A percentile compares a stretch with the other conserved stretches of the same genome.
Evolutionary conservation across 2,329 filamentous ascomycete genomes (phyloP).

Genomic region (Fusarium udum): DNA sequence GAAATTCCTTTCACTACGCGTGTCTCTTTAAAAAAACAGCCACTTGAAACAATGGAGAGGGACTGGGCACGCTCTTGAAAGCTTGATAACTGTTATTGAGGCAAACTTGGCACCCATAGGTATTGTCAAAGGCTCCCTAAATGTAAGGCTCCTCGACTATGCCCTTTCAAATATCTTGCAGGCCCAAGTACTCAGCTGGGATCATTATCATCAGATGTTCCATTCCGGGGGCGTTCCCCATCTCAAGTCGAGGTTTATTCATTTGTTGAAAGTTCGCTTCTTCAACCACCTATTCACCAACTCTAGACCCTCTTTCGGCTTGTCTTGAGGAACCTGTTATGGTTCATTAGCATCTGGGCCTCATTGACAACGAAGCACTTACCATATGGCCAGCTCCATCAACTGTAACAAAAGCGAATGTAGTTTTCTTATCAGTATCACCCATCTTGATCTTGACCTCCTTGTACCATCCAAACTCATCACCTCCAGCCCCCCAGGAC

Average conservation of each 20-base stretch:
- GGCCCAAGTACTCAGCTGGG: rapidly evolving
- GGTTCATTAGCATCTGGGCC: rapidly evolving
- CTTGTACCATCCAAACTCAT: slow-evolving; percentile 26
- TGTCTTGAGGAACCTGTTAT: slow-evolving; percentile 2
- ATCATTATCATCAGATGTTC: no score
- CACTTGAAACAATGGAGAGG: rapidly evolving
- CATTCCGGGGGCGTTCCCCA: rapidly evolving
- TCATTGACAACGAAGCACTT: rapidly evolving
- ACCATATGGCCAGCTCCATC: slow-evolving; percentile 34
- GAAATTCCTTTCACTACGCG: rapidly evolving
- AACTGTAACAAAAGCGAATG: slow-evolving; percentile 23
- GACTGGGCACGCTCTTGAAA: not conserved
- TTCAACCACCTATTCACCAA: slow-evolving; percentile 14
- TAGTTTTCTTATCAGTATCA: not conserved
- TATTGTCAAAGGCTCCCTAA: not conserved
- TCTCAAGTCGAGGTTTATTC: rapidly evolving
- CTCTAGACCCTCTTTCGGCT: slow-evolving; percentile 8
- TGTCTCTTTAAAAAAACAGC: no score
- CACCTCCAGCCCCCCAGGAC: slow-evolving; percentile 9
- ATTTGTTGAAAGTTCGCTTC: slow-evolving; percentile 1
- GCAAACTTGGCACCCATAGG: not conserved
- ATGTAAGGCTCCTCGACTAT: rapidly evolving
- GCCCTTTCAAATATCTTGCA: rapidly evolving
- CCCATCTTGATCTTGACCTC: slow-evolving; percentile 20
- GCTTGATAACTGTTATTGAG: no score